A percentile compares a stretch with the other conserved stretches of the same genome.
Conservation (phyloP, 768 basidiomycete genomes). For the Leucosporidium creatinivorum region DNA sequence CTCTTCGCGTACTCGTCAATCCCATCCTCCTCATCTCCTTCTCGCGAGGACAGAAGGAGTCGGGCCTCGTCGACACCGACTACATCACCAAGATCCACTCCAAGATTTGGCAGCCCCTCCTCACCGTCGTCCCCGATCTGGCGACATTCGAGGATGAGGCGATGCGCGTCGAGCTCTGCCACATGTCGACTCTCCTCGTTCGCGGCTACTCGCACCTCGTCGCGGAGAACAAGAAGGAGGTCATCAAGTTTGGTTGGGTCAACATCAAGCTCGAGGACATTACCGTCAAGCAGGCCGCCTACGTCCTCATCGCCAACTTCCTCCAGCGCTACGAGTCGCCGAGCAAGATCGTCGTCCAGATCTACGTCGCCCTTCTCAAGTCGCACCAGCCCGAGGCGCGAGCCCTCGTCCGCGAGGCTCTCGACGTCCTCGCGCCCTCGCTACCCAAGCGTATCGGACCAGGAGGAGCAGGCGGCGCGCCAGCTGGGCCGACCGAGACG, state of each 20-base stretch:
- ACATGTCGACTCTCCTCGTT: slow-evolving; percentile 79
- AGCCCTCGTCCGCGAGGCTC: slow-evolving; percentile 68
- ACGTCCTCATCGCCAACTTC: slow-evolving; percentile 80
- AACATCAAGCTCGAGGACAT: slow-evolving; percentile 69
- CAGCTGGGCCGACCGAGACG: slow-evolving; percentile 16
- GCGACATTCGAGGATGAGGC: slow-evolving; percentile 57
- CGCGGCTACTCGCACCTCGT: slow-evolving; percentile 75
- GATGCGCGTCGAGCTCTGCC: slow-evolving; percentile 82
- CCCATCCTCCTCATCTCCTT: slow-evolving; percentile 77
- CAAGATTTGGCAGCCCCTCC: slow-evolving; percentile 74
- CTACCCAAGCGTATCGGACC: slow-evolving; percentile 56
- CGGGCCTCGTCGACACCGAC: slow-evolving; percentile 60
- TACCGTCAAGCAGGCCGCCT: slow-evolving; percentile 85
- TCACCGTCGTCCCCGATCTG: slow-evolving; percentile 45
- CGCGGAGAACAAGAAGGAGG: slow-evolving; percentile 74
- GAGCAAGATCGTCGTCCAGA: slow-evolving; percentile 77
- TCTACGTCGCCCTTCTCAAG: slow-evolving; percentile 83
- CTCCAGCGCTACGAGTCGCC: slow-evolving; percentile 83
- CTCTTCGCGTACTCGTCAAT: slow-evolving; percentile 68
- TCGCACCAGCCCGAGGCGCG: slow-evolving; percentile 73
- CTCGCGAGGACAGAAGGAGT: slow-evolving; percentile 48
- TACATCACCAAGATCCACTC: slow-evolving; percentile 64
- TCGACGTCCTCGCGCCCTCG: slow-evolving; percentile 76
- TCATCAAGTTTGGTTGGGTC: slow-evolving; percentile 89
- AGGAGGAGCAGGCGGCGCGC: slow-evolving; percentile 49